Conservation (phyloP, 805 yeast genomes). For the Myxozyma mucilagina region DNA sequence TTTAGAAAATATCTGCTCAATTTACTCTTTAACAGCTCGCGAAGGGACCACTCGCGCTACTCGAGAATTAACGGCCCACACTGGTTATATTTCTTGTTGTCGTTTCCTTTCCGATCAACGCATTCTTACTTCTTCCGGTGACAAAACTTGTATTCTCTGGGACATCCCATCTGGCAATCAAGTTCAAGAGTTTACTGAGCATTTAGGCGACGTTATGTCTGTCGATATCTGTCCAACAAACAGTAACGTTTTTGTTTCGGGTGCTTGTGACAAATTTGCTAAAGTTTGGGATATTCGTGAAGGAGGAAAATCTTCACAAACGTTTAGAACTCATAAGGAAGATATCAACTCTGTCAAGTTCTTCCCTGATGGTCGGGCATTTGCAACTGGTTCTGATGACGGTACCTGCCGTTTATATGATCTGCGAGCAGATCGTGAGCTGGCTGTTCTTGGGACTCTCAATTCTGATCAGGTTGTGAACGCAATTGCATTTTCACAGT, state of each 20-base stretch:
- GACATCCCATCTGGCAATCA: constrained; percentile 64
- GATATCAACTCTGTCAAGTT: constrained; percentile 66
- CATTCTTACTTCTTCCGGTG: constrained; percentile 76
- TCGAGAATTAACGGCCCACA: constrained; percentile 55
- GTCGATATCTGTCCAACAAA: constrained; percentile 65
- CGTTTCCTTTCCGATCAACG: constrained; percentile 60
- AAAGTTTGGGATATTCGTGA: constrained; percentile 77
- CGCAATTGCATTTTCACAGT: constrained; percentile 68
- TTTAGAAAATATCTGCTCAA: constrained; percentile 72
- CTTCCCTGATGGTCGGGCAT: constrained; percentile 69
- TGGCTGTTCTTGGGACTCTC: constrained; percentile 48
- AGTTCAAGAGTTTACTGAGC: constrained; percentile 41
- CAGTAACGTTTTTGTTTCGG: constrained; percentile 61
- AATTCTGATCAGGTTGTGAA: constrained; percentile 48
- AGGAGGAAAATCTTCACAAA: constrained; percentile 42
- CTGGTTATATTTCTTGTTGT: constrained; percentile 75
- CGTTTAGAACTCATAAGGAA: constrained; percentile 54
- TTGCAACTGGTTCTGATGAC: constrained; percentile 78
- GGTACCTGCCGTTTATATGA: constrained; percentile 71
- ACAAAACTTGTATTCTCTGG: constrained; percentile 78
- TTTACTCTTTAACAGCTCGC: constrained; percentile 49
- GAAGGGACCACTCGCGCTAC: constrained; percentile 24
- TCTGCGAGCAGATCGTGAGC: constrained; percentile 70
- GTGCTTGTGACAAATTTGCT: constrained; percentile 70
- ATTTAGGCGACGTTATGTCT: constrained; percentile 51